A percentile compares a stretch with the other conserved stretches of the same genome.
These are phyloP conservation scores for Fusarium denticulatum DNA, from an alignment of 2,329 filamentous ascomycete species.

Conservation along the genomic window DNA sequence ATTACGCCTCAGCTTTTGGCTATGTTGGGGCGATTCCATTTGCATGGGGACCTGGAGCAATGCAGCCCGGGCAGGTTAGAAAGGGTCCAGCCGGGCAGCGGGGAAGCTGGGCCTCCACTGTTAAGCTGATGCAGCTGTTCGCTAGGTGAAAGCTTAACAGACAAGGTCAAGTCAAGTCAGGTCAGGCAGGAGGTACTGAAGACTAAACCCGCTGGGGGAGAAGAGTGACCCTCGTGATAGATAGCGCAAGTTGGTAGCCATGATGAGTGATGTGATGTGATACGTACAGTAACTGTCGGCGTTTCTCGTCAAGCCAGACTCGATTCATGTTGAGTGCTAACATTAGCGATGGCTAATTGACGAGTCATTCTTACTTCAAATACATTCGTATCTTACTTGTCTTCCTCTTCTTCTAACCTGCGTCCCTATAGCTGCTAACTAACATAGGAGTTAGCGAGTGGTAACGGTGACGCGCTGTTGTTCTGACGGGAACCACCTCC, in stretches of 20 bases:
- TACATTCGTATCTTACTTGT: background rate
- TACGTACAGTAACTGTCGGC: conserved; percentile 8
- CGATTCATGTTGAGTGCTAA: background rate
- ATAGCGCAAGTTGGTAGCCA: conserved; percentile 10
- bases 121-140: conserved; percentile 22
- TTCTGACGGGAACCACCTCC: conserved; percentile 38
- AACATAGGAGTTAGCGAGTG: conserved; percentile 18
- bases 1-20: conserved; percentile 5
- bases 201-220: conserved; percentile 13
- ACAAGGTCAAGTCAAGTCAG: conserved; percentile 4
- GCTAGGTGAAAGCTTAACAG: conserved; percentile 21
- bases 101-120: conserved; percentile 37
- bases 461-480: conserved; percentile 40
- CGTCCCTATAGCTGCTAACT: background rate
- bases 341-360: background rate
- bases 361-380: background rate
- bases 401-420: background rate
- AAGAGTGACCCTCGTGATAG: conserved; percentile 35
- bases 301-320: conserved; percentile 28
- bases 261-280: conserved; percentile 15
- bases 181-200: conserved; percentile 5
- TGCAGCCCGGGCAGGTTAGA: conserved; percentile 11
- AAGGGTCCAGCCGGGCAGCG: conserved; percentile 30
- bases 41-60: conserved; percentile 18
- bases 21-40: conserved; percentile 15